Evolutionary conservation across 106 monocot genomes (phyloP).

Genomic region (Apostasia shenzhenica): DNA sequence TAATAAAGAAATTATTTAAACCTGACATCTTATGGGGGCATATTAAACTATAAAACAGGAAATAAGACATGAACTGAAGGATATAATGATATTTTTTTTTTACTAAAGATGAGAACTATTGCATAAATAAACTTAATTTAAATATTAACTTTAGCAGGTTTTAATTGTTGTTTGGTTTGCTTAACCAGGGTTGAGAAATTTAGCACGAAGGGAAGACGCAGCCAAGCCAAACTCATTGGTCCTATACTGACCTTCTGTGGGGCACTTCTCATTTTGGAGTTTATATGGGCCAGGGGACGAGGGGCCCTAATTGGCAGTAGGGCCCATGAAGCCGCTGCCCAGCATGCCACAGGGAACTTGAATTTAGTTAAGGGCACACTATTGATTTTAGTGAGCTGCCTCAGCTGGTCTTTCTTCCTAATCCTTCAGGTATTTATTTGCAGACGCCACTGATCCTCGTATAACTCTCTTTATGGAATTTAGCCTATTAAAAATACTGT

Average conservation of each 20-base stretch:
- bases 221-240: constrained; percentile 68
- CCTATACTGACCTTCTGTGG: constrained; percentile 50
- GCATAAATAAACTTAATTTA: too few relatives aligned
- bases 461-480: background rate
- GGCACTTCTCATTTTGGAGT: constrained; percentile 46
- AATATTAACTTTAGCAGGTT: too few relatives aligned
- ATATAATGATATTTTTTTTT: too few relatives aligned
- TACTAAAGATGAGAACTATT: too few relatives aligned
- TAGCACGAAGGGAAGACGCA: constrained; percentile 18
- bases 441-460: background rate
- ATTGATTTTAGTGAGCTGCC: constrained; percentile 34
- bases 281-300: constrained; percentile 33
- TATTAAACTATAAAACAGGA: too few relatives aligned
- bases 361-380: constrained; percentile 56
- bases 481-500: background rate
- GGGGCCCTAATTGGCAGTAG: background rate
- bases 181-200: constrained; percentile 57
- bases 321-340: background rate
- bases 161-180: too few relatives aligned
- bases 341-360: background rate
- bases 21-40: too few relatives aligned
- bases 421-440: constrained; percentile 38
- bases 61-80: too few relatives aligned
- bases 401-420: constrained; percentile 60
- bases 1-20: too few relatives aligned